Evolutionary conservation across 179 eudicot genomes (phyloP), one percentile per base, ranked within the genome.

Genomic region (Beta lomatogona): DNA sequence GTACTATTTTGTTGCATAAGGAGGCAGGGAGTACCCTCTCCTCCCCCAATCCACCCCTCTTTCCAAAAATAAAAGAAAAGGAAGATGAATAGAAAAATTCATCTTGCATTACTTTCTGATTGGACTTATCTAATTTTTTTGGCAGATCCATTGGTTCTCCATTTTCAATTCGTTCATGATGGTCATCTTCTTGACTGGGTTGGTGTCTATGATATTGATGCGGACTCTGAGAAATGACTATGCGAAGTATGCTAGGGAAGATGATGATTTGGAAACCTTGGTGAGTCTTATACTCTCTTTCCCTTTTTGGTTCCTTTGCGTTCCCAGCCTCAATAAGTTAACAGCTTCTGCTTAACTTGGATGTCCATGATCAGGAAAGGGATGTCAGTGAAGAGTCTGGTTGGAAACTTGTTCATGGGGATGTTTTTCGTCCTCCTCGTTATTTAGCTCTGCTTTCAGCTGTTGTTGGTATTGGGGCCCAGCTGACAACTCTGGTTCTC

Each of bases 61-160:
- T 5, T 8, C 28, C 57, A 58, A 36, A 58, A 36, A 16, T 8
- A 75, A 76, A 25, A 25, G 28, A 36, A 36, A 36, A 36, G 41
- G 41, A 36, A 36, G 41, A 36, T 36, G 41, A 36, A 36, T 31
- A 76, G 60, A 69, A 1, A 50, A 21, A 44, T 18, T 28, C 4
- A 70, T 65, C 64, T 41, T 65, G 3, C 48, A 61, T 71, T 14
- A 21, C 19, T 31, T 82, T 70, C 6, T 81, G 52, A 64, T 22
- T 54, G 48, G 50, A 44, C 54, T 66, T 79, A 44, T 64, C 79
- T 19, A 45, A 3, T 12, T 46, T 67, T 48, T 46, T 22, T 19
- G 84, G 91, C 94, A 94, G 98, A 94, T 94, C 69, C 98, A 94
- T 80, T 94, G 98, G 98, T 94, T 94, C 88, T 94, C 97, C 76